phyloP scores from a whole-genome alignment of 257 asterid genomes.

The Solanum rostratum region DNA sequence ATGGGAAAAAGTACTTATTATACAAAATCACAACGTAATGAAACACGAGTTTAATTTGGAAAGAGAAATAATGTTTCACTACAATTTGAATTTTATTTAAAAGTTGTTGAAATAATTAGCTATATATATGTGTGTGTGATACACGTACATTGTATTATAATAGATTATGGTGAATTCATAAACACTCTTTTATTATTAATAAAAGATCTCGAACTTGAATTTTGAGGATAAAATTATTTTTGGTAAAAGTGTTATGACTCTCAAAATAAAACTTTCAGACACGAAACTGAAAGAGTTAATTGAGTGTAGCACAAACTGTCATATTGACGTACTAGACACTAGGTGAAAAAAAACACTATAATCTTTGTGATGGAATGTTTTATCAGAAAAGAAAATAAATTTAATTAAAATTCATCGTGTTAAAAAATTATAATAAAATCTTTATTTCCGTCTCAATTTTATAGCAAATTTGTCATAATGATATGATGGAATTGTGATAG shows the following conservation, averaged over 20 bases:
- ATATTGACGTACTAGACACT: accelerated
- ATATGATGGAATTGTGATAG: accelerated
- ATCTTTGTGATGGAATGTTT: no score
- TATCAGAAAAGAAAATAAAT: no score
- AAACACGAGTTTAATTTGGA: background rate
- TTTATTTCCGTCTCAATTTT: no score
- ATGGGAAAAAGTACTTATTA: background rate
- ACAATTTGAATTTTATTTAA: background rate
- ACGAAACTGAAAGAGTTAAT: background rate
- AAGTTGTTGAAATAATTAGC: background rate
- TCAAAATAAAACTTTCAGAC: background rate
- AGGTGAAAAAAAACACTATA: background rate
- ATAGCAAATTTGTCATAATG: no score
- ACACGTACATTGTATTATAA: background rate
- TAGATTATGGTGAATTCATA: background rate
- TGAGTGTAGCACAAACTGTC: no score
- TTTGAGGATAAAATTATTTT: no score
- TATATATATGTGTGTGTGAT: background rate
- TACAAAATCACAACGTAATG: background rate
- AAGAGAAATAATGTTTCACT: background rate
- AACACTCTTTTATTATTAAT: background rate
- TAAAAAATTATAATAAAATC: no score
- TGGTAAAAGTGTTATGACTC: no score
- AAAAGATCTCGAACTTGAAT: no score
- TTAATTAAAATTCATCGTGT: no score